phyloP scores from a whole-genome alignment of 1,284 basidiomycete species.

The Cryptococcus hybrid region DNA sequence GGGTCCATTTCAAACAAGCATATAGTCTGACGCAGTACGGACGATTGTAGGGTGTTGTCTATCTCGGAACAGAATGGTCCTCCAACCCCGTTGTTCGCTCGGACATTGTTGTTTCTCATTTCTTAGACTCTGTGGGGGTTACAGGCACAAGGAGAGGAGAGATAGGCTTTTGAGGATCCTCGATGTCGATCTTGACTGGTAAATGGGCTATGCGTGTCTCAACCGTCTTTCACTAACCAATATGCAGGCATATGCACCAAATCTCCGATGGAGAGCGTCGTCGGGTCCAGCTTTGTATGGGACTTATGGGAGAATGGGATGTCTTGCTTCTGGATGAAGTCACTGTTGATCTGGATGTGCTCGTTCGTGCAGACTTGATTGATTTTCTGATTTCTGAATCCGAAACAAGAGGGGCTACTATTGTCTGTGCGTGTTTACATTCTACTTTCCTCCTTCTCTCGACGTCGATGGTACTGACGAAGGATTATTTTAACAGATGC shows the following conservation, averaged over 20 bases:
- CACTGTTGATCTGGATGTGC: conserved; percentile 97
- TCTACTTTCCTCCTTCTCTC: neutral
- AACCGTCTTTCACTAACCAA: neutral
- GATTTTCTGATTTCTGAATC: conserved; percentile 71
- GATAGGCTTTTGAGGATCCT: conserved; percentile 85
- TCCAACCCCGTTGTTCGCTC: conserved; percentile 95
- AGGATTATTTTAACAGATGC: conserved; percentile 57
- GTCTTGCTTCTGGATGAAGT: conserved; percentile 94
- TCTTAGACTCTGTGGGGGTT: conserved; percentile 93
- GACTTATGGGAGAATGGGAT: conserved; percentile 94
- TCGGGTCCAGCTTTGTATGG: conserved; percentile 92
- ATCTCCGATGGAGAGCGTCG: conserved; percentile 96
- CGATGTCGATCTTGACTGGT: conserved; percentile 87
- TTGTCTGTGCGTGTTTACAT: conserved; percentile 65
- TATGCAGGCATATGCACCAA: conserved; percentile 52
- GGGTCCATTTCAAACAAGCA: conserved; percentile 20
- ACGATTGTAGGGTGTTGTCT: conserved; percentile 65
- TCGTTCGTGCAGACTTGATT: conserved; percentile 71
- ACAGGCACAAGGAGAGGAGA: conserved; percentile 84
- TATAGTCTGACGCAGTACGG: neutral
- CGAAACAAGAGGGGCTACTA: conserved; percentile 75
- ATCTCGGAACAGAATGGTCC: conserved; percentile 91
- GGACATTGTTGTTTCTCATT: conserved; percentile 83
- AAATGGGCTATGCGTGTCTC: conserved; percentile 6
- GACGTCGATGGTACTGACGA: no score